Percentiles rank a stretch among this genome's conserved stretches.
These are phyloP conservation scores for Plasmodium inui DNA, from an alignment of 169 alveolate species.

Conservation along the genomic window DNA sequence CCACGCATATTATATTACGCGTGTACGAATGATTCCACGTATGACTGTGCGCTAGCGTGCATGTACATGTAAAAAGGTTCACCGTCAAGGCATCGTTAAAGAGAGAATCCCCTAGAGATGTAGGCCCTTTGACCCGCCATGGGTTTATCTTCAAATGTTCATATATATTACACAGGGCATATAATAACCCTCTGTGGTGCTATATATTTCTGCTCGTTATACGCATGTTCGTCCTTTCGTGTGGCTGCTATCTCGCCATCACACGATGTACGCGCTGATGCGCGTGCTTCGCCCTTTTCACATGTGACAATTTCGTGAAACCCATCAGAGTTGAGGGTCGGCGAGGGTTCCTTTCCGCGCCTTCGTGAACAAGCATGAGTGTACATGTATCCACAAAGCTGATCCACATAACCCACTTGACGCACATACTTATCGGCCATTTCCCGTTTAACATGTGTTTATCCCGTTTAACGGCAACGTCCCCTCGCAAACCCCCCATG, in stretches of 20 bases:
- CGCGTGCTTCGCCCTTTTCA: neutral
- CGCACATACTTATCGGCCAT: neutral
- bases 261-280: neutral
- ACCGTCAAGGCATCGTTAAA: neutral
- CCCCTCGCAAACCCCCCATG: slow-evolving; percentile 8
- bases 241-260: neutral
- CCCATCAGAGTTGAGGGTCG: neutral
- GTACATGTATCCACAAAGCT: neutral
- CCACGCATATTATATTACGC: neutral
- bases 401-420: neutral
- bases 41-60: neutral
- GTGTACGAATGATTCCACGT: neutral
- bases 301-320: neutral
- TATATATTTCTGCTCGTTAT: neutral
- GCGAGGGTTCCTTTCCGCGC: neutral
- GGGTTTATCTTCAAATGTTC: neutral
- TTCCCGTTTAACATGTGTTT: neutral
- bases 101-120: neutral
- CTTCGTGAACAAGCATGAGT: neutral
- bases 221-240: neutral
- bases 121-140: neutral
- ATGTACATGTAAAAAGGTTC: neutral
- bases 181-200: neutral
- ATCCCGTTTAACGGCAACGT: neutral
- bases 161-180: neutral